Evolutionary conservation across 116 monocot genomes (phyloP).

Genomic region (Trichopus zeylanicus): DNA sequence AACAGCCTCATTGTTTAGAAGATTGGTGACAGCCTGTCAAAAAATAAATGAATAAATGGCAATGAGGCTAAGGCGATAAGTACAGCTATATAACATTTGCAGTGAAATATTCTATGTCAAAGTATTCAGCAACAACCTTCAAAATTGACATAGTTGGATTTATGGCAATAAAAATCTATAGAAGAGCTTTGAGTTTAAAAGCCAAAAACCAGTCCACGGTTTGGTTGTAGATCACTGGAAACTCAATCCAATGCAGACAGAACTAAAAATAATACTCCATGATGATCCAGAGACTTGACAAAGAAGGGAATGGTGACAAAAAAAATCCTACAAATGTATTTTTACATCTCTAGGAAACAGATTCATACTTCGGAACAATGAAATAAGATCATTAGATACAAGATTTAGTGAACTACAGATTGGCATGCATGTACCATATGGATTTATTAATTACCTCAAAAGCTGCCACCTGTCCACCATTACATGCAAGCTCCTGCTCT

Average conservation of each 20-base stretch:
- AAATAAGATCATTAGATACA: background rate
- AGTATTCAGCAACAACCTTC: background rate
- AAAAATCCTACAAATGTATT: background rate
- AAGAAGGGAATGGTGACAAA: background rate
- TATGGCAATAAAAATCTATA: background rate
- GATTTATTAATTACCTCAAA: constrained; percentile 63
- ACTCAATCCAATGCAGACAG: too few relatives aligned
- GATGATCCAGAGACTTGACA: background rate
- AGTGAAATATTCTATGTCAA: too few relatives aligned
- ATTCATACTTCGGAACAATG: background rate
- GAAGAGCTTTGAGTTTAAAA: too few relatives aligned
- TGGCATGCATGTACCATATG: background rate
- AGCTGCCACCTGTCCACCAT: constrained; percentile 92
- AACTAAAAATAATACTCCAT: background rate
- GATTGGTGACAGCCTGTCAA: constrained; percentile 88
- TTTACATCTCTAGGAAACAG: background rate
- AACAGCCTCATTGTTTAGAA: constrained; percentile 83
- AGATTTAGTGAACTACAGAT: background rate
- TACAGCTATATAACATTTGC: too few relatives aligned
- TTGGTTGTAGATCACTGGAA: too few relatives aligned
- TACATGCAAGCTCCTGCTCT: constrained; percentile 97
- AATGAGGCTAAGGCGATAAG: too few relatives aligned
- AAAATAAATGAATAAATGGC: background rate
- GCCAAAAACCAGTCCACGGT: too few relatives aligned
- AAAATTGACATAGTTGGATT: background rate